Evolutionary conservation across 345 rosid species (phyloP).

Genomic region (Eucalyptus erythrocorys): DNA sequence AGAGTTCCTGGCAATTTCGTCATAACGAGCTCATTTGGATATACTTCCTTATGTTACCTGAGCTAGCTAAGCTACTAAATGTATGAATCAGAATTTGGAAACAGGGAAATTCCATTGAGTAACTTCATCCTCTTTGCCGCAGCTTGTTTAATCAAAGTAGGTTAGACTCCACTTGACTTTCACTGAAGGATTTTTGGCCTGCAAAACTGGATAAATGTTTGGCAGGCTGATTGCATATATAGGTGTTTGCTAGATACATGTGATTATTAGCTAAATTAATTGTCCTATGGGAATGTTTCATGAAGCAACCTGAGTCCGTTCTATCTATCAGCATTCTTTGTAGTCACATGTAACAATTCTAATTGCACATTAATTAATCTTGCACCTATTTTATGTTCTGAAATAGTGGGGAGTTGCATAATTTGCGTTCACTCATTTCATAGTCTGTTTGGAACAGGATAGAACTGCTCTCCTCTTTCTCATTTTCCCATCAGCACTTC

Average conservation of each 20-base stretch:
- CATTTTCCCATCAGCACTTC: conserved; percentile 66
- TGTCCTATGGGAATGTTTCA: background rate
- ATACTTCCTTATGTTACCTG: background rate
- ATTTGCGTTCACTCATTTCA: background rate
- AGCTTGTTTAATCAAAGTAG: background rate
- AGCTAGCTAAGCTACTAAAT: background rate
- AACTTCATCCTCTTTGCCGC: background rate
- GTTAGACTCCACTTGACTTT: background rate
- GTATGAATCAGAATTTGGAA: background rate
- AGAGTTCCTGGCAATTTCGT: background rate
- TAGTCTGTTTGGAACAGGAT: conserved; percentile 45
- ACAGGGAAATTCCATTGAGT: background rate
- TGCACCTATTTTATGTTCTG: background rate
- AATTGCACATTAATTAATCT: background rate
- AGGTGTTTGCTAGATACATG: background rate
- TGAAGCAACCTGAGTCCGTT: background rate
- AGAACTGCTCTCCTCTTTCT: conserved; percentile 92
- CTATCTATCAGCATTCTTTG: background rate
- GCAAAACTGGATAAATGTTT: background rate
- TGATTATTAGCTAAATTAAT: background rate
- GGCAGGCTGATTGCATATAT: background rate
- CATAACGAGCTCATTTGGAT: background rate
- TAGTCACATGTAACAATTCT: background rate
- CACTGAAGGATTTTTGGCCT: background rate
- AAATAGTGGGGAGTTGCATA: background rate